Conservation (phyloP, 768 basidiomycete genomes). For the Cystofilobasidium macerans region DNA sequence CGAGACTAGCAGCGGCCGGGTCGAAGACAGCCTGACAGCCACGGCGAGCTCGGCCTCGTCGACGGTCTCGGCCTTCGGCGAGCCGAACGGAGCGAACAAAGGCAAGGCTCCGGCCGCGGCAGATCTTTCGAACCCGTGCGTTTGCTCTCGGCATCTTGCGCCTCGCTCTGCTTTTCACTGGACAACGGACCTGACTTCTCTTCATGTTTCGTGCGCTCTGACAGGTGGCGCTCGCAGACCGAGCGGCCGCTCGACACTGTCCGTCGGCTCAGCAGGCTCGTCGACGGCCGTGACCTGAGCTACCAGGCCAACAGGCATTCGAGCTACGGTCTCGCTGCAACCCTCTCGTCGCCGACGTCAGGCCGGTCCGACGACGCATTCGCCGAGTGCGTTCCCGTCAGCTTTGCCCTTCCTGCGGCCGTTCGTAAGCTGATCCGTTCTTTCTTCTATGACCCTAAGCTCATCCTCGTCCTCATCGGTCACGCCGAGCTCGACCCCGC, state of each 20-base stretch:
- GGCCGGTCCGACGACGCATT: not conserved
- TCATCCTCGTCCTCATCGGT: not conserved
- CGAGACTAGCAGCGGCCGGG: not conserved
- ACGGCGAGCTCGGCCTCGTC: not conserved
- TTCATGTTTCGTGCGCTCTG: not conserved
- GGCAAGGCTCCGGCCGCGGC: not conserved
- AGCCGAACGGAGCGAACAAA: not conserved
- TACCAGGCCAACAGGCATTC: conserved; percentile 5
- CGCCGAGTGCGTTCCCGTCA: not conserved
- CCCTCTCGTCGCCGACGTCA: not conserved
- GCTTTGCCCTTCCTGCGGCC: not conserved
- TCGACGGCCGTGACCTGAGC: not conserved
- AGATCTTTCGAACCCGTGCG: not conserved
- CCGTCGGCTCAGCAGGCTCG: not conserved
- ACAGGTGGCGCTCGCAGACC: not conserved
- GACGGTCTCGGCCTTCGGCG: not conserved
- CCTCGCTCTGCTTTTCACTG: too few species aligned
- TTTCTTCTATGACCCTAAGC: not conserved
- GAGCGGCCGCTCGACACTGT: not conserved
- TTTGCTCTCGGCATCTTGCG: too few species aligned
- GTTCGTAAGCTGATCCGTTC: not conserved
- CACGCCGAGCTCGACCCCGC: not conserved
- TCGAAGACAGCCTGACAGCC: too few species aligned
- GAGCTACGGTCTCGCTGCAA: not conserved
- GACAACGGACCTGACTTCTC: too few species aligned